Conservation (phyloP, 139 green algal species). For the Deuterostichococcus epilithicus region DNA sequence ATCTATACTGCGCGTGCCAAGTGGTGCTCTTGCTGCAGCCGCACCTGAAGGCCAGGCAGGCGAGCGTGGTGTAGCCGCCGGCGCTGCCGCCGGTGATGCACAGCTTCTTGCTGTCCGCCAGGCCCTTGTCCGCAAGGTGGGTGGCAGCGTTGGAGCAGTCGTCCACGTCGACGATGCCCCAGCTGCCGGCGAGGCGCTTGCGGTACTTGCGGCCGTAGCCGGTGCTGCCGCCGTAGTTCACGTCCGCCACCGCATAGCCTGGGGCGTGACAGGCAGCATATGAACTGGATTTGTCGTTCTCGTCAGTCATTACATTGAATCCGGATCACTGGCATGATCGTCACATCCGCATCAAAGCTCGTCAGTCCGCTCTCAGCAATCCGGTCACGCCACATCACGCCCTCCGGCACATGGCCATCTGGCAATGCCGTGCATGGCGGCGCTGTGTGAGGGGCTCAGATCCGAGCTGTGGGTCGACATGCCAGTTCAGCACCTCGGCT, state of each 20-base stretch:
- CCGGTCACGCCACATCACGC: too few species aligned
- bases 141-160: slow-evolving; percentile 58
- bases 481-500: slow-evolving; percentile 34
- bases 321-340: too few species aligned
- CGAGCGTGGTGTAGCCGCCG: slow-evolving; percentile 76
- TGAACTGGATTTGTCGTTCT: too few species aligned
- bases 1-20: too few species aligned
- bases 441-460: too few species aligned
- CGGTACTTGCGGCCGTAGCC: slow-evolving; percentile 70
- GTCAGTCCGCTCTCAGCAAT: too few species aligned
- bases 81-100: slow-evolving; percentile 70
- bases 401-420: too few species aligned
- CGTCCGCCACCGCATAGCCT: slow-evolving; percentile 65
- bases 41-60: slow-evolving; percentile 61
- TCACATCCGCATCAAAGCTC: too few species aligned
- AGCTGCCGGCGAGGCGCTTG: slow-evolving; percentile 48
- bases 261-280: too few species aligned
- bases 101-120: slow-evolving; percentile 48
- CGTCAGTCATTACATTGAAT: too few species aligned
- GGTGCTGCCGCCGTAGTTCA: slow-evolving; percentile 74
- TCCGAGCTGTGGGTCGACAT: background rate
- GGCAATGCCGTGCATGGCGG: too few species aligned
- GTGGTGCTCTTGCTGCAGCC: background rate
- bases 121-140: slow-evolving; percentile 31
- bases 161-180: slow-evolving; percentile 52